Evolutionary conservation across 2,329 filamentous ascomycete species (phyloP), one percentile per base, ranked within the genome.

Genomic region (Huntiella omanensis): DNA sequence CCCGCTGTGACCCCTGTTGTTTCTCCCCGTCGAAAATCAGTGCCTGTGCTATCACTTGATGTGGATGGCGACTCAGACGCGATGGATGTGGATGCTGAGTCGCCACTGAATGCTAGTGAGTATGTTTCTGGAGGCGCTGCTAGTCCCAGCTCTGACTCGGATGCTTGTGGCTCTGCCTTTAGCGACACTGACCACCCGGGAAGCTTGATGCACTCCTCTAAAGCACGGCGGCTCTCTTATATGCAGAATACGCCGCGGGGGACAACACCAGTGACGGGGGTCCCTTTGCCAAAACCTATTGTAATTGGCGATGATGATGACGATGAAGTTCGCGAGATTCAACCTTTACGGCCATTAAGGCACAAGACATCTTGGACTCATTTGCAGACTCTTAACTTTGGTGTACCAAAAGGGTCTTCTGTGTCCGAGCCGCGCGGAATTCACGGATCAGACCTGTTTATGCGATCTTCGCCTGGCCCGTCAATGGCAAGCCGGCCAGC

Each of bases 211-310:
- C 34, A n/a, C 8, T 16, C 16, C 13, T 43, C 28, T 15, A 43
- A 43, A n/a, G 40, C 32, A 13, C n/a, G n/a, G 6, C 40, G 40
- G 8, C 13, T 43, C n/a, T 43, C 40, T 11, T 43, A 43, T 43
- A 17, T 43, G 7, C 40, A 43, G 8, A 34, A 43, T n/a, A 43
- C 40, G 32, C 28, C 40, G 8, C 40, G 40, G 33, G 40, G 40
- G 11, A 43, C 28, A 8, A 43, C 40, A 33, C 40, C 40, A 13
- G 32, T 34, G 4, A 34, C 33, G 5, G 32, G 10, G 22, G 22
- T 28, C 3, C 17, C 40, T 11, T 5, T 43, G 12, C n/a, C 40
- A 10, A 32, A 17, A 5, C 11, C 28, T 6, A 16, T n/a, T 2
- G n/a, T 33, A 4, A 16, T 43, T 12, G 40, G n/a, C 7, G 32